Conservation (phyloP, 805 yeast species). For the Dipodascopsis tothii region DNA sequence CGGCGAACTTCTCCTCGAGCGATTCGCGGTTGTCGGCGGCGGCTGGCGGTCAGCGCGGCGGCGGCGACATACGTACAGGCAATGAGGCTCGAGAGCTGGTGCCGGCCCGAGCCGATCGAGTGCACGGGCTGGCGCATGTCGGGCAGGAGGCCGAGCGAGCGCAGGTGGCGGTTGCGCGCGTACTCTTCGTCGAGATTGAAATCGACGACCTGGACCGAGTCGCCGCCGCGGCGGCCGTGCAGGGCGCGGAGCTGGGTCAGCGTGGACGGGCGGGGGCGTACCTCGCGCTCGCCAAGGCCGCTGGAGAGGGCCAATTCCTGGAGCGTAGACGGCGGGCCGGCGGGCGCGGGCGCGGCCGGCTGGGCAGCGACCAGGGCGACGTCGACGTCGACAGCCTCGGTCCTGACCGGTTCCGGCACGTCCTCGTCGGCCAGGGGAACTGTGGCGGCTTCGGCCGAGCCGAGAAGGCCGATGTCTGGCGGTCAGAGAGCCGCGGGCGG, state of each 20-base stretch:
- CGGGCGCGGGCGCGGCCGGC: background rate
- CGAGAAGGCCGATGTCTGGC: too few relatives aligned
- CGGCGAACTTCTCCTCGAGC: constrained; percentile 29
- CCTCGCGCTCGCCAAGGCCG: background rate
- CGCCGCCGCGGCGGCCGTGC: constrained; percentile 16
- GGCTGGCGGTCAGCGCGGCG: constrained; percentile 8
- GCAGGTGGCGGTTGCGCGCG: constrained; percentile 28
- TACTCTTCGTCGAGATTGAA: constrained; percentile 37
- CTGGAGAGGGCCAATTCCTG: background rate
- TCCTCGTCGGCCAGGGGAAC: too few relatives aligned
- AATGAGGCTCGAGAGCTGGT: constrained; percentile 30
- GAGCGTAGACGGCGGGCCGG: constrained; percentile 3
- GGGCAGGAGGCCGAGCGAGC: constrained; percentile 33
- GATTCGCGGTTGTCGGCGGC: constrained; percentile 32
- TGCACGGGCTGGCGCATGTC: constrained; percentile 27
- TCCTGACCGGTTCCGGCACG: too few relatives aligned
- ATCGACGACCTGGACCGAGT: constrained; percentile 30
- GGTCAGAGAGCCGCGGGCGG: too few relatives aligned
- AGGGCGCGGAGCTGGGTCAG: constrained; percentile 7
- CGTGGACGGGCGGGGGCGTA: constrained; percentile 1
- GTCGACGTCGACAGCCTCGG: too few relatives aligned
- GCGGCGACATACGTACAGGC: constrained; percentile 4
- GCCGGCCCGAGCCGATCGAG: constrained; percentile 31
- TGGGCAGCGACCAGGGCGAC: background rate
- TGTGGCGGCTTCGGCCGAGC: too few relatives aligned